A percentile compares a stretch with the other conserved stretches of the same genome.
Evolutionary conservation across 1,284 basidiomycete genomes (phyloP).

Genomic region (Crocinoboletus sp.): DNA sequence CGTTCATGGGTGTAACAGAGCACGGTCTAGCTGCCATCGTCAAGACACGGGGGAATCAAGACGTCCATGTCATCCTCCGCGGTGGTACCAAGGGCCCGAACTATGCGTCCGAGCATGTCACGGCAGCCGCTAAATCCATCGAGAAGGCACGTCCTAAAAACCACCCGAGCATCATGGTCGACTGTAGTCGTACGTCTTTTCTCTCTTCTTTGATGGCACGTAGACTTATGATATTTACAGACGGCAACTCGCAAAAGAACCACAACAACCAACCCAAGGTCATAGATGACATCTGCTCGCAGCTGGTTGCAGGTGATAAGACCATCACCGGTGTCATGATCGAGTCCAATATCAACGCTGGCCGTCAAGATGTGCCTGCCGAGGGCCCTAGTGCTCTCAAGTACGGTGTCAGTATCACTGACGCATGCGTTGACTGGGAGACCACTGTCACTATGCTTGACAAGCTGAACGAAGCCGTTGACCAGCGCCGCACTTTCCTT

Average conservation of each 20-base stretch:
- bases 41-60: conserved; percentile 88
- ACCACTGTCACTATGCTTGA: conserved; percentile 77
- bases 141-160: conserved; percentile 60
- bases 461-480: conserved; percentile 55
- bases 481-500: conserved; percentile 32
- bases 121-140: conserved; percentile 65
- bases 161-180: conserved; percentile 80
- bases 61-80: conserved; percentile 92
- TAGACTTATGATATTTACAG: conserved; percentile 31
- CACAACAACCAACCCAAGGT: conserved; percentile 89
- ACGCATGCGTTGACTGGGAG: conserved; percentile 93
- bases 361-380: conserved; percentile 77
- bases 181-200: conserved; percentile 65
- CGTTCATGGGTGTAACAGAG: conserved; percentile 97
- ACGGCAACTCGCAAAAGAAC: conserved; percentile 92
- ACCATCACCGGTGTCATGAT: conserved; percentile 96
- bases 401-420: conserved; percentile 87
- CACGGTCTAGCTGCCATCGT: conserved; percentile 95
- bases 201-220: neutral
- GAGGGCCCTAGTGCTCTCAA: conserved; percentile 64
- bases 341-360: conserved; percentile 89
- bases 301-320: conserved; percentile 73
- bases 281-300: conserved; percentile 69
- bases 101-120: conserved; percentile 72
- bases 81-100: conserved; percentile 90